Conservation (phyloP, 371 early-diverging fungal species). For the Chytridium lagenaria region DNA sequence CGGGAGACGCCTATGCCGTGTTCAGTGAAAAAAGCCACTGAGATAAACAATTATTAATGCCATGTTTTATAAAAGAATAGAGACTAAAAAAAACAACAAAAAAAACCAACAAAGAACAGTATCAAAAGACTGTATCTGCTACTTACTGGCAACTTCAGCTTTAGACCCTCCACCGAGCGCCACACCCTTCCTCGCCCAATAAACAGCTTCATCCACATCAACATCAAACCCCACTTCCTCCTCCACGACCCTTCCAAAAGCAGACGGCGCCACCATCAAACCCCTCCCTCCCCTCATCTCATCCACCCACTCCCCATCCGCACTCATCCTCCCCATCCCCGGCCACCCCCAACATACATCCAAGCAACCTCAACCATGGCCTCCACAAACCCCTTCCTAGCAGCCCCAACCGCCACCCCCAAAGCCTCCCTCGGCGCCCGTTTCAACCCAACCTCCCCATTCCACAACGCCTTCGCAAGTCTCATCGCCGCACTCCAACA, state of each 20-base stretch:
- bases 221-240: neutral
- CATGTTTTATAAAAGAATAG: too few species aligned
- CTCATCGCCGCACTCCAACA: neutral
- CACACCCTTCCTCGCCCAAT: neutral
- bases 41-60: too few species aligned
- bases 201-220: neutral
- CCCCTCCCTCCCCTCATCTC: neutral
- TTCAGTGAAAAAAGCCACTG: conserved; percentile 52
- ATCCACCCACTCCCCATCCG: neutral
- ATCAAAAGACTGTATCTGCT: too few species aligned
- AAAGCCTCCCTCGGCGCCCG: neutral
- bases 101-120: neutral
- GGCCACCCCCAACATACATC: neutral
- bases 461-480: neutral
- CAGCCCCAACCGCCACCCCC: neutral
- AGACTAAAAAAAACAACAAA: neutral
- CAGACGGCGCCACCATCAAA: neutral
- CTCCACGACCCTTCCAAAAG: neutral
- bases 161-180: neutral
- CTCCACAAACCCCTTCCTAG: neutral
- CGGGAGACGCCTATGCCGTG: conserved; percentile 42
- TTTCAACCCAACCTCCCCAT: neutral
- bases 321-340: too few species aligned
- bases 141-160: neutral
- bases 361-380: neutral